Conservation (phyloP, 2,329 filamentous ascomycete genomes). For the Allantophomopsis cytisporea region DNA sequence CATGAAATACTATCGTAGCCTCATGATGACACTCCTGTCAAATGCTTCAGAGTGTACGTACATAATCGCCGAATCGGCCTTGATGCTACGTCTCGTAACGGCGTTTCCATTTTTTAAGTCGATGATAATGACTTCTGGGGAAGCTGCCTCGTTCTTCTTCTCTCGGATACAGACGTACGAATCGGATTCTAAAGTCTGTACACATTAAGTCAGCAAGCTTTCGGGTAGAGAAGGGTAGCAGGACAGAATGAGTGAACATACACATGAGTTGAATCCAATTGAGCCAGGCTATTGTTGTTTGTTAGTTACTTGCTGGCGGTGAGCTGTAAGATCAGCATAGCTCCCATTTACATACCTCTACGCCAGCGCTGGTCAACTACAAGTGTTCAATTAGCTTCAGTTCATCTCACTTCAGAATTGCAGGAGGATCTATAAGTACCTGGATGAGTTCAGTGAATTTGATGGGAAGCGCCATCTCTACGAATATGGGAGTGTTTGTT, state of each 20-base stretch:
- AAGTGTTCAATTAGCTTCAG: conserved; percentile 14
- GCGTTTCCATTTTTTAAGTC: conserved; percentile 97
- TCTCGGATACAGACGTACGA: conserved; percentile 93
- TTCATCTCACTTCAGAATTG: conserved; percentile 67
- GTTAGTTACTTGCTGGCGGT: conserved; percentile 9
- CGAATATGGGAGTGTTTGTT: conserved; percentile 1
- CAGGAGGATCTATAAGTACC: conserved; percentile 64
- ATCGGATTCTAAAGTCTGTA: conserved; percentile 93
- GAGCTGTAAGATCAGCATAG: too few relatives aligned
- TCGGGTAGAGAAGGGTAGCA: conserved; percentile 3
- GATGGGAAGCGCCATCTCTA: conserved; percentile 46
- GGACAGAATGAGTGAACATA: conserved; percentile 29
- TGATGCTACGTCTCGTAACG: conserved; percentile 88
- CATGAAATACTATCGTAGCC: too few relatives aligned
- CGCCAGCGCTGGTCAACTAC: conserved; percentile 36
- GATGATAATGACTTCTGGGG: conserved; percentile 91
- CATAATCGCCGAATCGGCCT: conserved; percentile 99
- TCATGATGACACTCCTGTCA: too few relatives aligned
- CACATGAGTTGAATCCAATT: conserved; percentile 81
- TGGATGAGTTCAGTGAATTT: conserved; percentile 88
- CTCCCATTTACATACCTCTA: conserved; percentile 29
- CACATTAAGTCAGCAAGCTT: conserved; percentile 5
- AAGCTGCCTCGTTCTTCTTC: conserved; percentile 72
- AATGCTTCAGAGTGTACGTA: too few relatives aligned
- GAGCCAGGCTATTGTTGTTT: conserved; percentile 40